A percentile compares a stretch with the other conserved stretches of the same genome.
Conservation (phyloP, 768 basidiomycete genomes). For the Suillus subaureus region DNA sequence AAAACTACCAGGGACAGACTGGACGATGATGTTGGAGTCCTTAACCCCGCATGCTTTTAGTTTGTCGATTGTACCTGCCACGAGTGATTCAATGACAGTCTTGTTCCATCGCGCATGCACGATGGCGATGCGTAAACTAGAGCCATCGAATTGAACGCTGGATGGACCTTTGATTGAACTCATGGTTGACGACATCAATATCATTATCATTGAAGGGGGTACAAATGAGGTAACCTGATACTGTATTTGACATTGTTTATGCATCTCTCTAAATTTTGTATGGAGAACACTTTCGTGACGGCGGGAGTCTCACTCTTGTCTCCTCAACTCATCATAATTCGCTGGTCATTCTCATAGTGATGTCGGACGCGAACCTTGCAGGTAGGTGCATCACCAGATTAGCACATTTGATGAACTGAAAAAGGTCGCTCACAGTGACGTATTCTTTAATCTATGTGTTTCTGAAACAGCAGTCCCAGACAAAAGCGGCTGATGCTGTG, state of each 20-base stretch:
- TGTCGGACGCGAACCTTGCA: constrained; percentile 53
- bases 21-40: constrained; percentile 85
- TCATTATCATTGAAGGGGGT: not conserved
- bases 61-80: constrained; percentile 77
- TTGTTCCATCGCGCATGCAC: constrained; percentile 98
- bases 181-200: constrained; percentile 17
- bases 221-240: not conserved
- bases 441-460: constrained; percentile 80
- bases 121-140: constrained; percentile 81
- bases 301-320: not conserved
- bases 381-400: constrained; percentile 39
- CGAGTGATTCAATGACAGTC: constrained; percentile 79
- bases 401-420: not conserved
- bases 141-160: constrained; percentile 71
- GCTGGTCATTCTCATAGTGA: constrained; percentile 9
- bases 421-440: constrained; percentile 48
- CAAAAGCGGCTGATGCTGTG: constrained; percentile 71
- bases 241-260: constrained; percentile 4
- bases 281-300: not conserved
- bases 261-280: constrained; percentile 3
- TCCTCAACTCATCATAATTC: not conserved
- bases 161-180: constrained; percentile 77
- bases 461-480: constrained; percentile 63
- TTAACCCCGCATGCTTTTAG: constrained; percentile 87
- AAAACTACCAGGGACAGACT: constrained; percentile 93